phyloP scores from a whole-genome alignment of 83 land plant species.

The Picea abies region DNA sequence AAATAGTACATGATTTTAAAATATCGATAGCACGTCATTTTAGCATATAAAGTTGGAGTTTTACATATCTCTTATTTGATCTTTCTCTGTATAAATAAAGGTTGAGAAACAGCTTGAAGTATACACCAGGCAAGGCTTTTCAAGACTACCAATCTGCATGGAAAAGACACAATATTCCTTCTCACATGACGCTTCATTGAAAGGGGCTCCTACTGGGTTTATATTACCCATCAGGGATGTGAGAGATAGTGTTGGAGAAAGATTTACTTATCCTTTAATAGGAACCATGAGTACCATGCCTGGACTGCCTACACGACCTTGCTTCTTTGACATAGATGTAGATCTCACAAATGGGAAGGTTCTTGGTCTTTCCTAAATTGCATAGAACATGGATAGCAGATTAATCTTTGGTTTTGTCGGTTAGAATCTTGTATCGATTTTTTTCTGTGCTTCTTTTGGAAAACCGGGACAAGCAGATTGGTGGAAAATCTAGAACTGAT shows the following conservation, averaged over 20 bases:
- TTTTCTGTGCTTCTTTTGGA: not conserved
- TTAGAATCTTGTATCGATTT: too few species aligned
- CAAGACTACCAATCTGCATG: constrained; percentile 87
- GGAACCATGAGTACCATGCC: constrained; percentile 99
- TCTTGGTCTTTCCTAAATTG: constrained; percentile 74
- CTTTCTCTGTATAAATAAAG: constrained; percentile 28
- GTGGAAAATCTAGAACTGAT: too few species aligned
- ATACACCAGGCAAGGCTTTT: constrained; percentile 90
- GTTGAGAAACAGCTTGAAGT: constrained; percentile 95
- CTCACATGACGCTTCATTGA: constrained; percentile 71
- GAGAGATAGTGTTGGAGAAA: constrained; percentile 93
- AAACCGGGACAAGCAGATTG: not conserved
- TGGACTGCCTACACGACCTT: constrained; percentile 96
- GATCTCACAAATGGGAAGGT: constrained; percentile 82
- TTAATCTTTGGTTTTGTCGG: not conserved
- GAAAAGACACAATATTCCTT: constrained; percentile 99
- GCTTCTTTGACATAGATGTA: constrained; percentile 93
- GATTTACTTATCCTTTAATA: constrained; percentile 90
- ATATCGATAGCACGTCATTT: not conserved
- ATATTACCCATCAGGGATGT: constrained; percentile 83
- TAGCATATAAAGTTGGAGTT: not conserved
- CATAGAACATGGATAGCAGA: not conserved
- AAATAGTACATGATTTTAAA: not conserved
- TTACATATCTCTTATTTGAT: not conserved
- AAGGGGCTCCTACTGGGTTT: constrained; percentile 93